Conservation (phyloP, 169 alveolate genomes). For the Eimeria brunetti region DNA sequence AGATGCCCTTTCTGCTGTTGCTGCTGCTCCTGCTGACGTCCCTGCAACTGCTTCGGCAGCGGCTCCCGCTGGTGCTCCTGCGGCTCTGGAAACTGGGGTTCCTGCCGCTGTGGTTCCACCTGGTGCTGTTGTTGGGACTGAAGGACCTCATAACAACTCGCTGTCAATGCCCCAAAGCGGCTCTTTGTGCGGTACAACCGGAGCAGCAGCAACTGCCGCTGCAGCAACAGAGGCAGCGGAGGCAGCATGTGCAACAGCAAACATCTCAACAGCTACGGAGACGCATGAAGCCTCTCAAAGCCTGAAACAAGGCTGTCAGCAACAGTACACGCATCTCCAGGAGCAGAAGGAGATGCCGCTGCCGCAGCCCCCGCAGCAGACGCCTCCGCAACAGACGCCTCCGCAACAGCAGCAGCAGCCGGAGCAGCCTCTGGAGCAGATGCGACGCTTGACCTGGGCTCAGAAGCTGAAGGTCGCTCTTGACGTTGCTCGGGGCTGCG, state of each 20-base stretch:
- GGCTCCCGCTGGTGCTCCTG: conserved; percentile 19
- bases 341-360: background rate
- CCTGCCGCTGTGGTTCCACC: background rate
- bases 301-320: background rate
- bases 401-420: conserved; percentile 17
- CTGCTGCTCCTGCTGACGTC: background rate
- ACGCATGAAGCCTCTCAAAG: background rate
- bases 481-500: conserved; percentile 94
- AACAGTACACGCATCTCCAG: background rate
- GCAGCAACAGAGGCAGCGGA: background rate
- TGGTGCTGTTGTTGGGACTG: background rate
- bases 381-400: conserved; percentile 63
- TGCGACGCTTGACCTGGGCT: conserved; percentile 88
- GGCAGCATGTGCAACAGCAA: background rate
- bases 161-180: background rate
- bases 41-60: background rate
- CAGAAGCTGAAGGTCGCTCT: conserved; percentile 88
- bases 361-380: background rate
- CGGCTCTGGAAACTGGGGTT: background rate
- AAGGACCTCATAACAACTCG: background rate
- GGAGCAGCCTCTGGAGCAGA: conserved; percentile 82
- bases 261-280: background rate
- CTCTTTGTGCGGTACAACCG: background rate
- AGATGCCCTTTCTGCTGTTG: conserved; percentile 57
- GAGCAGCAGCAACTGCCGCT: background rate